Evolutionary conservation across 2,329 filamentous ascomycete genomes (phyloP), one percentile per base, ranked within the genome.

Genomic region (Orbilia brochopaga): DNA sequence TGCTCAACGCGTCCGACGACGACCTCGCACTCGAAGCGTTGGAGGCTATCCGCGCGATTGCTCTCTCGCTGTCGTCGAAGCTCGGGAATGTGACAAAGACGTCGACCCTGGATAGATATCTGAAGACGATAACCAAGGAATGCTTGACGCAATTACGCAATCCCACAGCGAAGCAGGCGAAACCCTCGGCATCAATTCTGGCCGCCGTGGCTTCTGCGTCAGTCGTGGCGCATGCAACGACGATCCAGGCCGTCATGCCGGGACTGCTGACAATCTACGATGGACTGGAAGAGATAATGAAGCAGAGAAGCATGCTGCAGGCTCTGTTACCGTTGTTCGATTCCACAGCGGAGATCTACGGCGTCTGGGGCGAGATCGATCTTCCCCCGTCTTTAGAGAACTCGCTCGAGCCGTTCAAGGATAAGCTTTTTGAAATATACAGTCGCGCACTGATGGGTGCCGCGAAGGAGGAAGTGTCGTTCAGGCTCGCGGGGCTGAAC

Each of bases 81-180:
- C 76, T 80, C 21, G 78, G 76, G 2, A 74, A 78, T 24, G 69
- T 78, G 50, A 78, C 79, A n/a, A 81, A 80, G 73, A 77, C 79
- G 75, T 79, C 79, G 72, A 81, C 76, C 76, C 81, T 82, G 77
- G 83, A 78, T 74, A 84, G 78, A 30, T 89, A 85, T 77, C 78
- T 89, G 23, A 83, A 83, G 51, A 84, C 86, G 1, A 83, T 89
- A 67, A 84, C 84, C 51, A 87, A 87, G 75, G 87, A 89, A 78
- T 88, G 87, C 76, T 86, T 87, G 69, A 85, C 89, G 73, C 86
- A 88, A 75, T 80, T 89, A 2, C 85, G 86, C 75, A 87, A 89
- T 76, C 87, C 87, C 5, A 86, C 87, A 50, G 87, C 87, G 3
- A 88, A 88, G 76, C 86, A 89, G 76, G 88, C 87, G 2, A 85